Percentiles rank a stretch among this genome's conserved stretches.
Evolutionary conservation across 2,329 filamentous ascomycete species (phyloP).

Genomic region (Ceratocystis albifundus): DNA sequence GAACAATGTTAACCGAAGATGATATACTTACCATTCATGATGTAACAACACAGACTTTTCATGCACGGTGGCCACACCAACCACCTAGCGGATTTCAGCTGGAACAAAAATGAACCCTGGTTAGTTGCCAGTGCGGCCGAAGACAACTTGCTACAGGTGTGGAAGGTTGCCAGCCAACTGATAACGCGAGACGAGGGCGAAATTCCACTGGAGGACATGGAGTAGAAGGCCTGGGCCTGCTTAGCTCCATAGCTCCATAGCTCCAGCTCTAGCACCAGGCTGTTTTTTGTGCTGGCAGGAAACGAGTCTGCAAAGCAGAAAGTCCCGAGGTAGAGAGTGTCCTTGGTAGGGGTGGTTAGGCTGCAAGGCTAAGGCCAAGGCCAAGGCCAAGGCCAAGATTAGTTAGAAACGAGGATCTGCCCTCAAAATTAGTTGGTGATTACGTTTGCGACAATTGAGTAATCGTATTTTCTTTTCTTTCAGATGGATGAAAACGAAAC

Average conservation of each 20-base stretch:
- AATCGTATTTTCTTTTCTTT: no score
- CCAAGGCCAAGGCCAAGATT: no score
- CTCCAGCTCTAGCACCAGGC: not conserved
- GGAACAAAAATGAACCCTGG: constrained; percentile 97
- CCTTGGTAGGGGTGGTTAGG: no score
- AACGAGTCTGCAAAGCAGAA: not conserved
- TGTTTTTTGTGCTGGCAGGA: not conserved
- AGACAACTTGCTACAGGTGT: constrained; percentile 92
- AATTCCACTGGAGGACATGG: constrained; percentile 64
- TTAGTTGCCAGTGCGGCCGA: constrained; percentile 90
- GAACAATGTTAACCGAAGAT: not conserved
- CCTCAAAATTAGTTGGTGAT: no score
- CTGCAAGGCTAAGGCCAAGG: no score
- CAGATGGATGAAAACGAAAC: no score
- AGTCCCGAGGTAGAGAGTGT: not conserved
- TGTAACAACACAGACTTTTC: constrained; percentile 52
- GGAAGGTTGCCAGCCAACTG: constrained; percentile 75
- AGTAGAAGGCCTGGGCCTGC: constrained; percentile 17
- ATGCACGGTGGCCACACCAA: constrained; percentile 99
- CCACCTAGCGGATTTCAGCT: constrained; percentile 90
- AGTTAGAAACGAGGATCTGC: no score
- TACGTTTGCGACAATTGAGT: no score
- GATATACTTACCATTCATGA: not conserved
- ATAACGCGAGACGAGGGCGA: constrained; percentile 67
- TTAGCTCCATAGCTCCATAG: no score